Percentiles rank a stretch among this genome's conserved stretches.
Conservation (phyloP, 176 grass and related monocot genomes). For the Calamus simplicifolius region DNA sequence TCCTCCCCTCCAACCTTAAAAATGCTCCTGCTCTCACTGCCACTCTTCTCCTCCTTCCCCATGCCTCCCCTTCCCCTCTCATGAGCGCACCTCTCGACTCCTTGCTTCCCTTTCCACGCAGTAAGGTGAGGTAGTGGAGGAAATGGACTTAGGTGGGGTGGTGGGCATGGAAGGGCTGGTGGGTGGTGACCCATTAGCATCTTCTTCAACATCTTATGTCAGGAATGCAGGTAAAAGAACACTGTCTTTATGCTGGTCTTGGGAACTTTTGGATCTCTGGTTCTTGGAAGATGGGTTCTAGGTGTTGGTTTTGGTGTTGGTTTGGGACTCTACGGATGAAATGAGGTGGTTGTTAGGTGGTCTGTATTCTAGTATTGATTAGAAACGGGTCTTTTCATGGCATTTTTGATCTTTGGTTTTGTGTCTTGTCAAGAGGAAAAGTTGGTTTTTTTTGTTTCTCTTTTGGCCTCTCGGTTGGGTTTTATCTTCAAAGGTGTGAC, state of each 20-base stretch:
- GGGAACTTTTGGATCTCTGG: neutral
- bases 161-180: slow-evolving; percentile 29
- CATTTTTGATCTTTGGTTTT: slow-evolving; percentile 7
- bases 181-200: slow-evolving; percentile 23
- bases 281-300: slow-evolving; percentile 17
- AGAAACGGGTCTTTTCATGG: slow-evolving; percentile 22
- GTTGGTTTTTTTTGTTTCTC: neutral
- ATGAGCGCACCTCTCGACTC: too few relatives aligned
- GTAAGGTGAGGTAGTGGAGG: too few relatives aligned
- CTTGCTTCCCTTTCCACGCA: too few relatives aligned
- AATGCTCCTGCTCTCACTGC: too few relatives aligned
- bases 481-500: slow-evolving; percentile 9
- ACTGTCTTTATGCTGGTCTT: neutral
- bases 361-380: slow-evolving; percentile 13
- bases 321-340: too few relatives aligned
- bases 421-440: too few relatives aligned
- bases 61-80: too few relatives aligned
- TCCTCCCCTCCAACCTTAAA: slow-evolving; percentile 1
- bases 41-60: too few relatives aligned
- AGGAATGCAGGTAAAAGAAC: slow-evolving; percentile 28
- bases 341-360: neutral
- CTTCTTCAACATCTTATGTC: slow-evolving; percentile 22
- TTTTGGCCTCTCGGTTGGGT: slow-evolving; percentile 24
- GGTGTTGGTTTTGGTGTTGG: slow-evolving; percentile 13
- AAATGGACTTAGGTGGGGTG: slow-evolving; percentile 46